Evolutionary conservation across 2,329 filamentous ascomycete species (phyloP), one percentile per base, ranked within the genome.

Genomic region (Lomentospora prolificans): DNA sequence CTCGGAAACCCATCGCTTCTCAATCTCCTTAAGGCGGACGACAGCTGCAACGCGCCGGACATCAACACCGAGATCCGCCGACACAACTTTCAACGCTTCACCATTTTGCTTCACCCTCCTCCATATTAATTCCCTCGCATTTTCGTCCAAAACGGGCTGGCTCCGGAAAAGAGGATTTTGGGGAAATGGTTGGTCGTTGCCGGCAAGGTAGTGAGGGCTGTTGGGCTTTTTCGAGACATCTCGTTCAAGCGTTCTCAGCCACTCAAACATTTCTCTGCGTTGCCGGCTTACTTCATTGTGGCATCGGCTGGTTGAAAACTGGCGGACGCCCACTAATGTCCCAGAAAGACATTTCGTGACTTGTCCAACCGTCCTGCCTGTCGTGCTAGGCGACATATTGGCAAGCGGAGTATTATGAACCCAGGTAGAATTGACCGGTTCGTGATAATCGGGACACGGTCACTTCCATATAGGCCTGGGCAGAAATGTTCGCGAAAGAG

Each of bases 1-100:
- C 76, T 91, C 77, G 63, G 75, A 69, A 60, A 79, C 68, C 89
- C 86, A 90, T 61, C 85, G 76, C 73, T 86, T 90, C 74, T 96
- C 90, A 61, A 96, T 77, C 69, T 90, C 84, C 74, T 92, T 92
- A 64, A 96, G 74, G 64, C 91, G 77, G 58, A 95, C 86, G 19
- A 95, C 87, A 22, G 91, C 91, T 27, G 85, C 90, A 17, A 96
- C 87, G 63, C 91, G 80, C 65, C 88, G 82, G 70, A 95, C 86
- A 64, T 94, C 90, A 24, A 96, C 81, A 27, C 84, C 82, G 62
- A 88, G 79, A 64, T 89, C 80, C 1, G 86, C 86, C 65, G 89
- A 91, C 19, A 95, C 87, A 46, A 80, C 80, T 64, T 89, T 85
- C 59, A 96, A 75, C 57, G 86, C 82, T 67, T 85, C 76, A 58